Percentiles rank a stretch among this genome's conserved stretches.
These are phyloP conservation scores for Trametes versicolor DNA, from an alignment of 1,284 basidiomycete genomes.

Conservation along the genomic window DNA sequence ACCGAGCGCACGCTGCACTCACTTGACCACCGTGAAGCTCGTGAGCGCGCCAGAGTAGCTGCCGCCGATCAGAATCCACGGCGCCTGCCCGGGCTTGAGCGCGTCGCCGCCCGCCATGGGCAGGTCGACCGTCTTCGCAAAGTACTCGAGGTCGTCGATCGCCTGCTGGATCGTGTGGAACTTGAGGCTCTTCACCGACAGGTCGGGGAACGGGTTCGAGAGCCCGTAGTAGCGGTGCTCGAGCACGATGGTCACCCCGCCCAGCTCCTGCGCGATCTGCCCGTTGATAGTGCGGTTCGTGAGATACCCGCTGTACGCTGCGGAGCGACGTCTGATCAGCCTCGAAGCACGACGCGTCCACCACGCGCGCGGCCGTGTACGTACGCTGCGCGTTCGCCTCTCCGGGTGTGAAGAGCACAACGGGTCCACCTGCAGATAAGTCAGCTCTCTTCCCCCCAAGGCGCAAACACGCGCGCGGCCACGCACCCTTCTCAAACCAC, in stretches of 20 bases:
- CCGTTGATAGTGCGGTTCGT: conserved; percentile 74
- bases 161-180: conserved; percentile 77
- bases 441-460: not conserved
- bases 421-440: conserved; percentile 62
- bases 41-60: conserved; percentile 77
- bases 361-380: conserved; percentile 16
- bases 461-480: not conserved
- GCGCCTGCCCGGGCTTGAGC: conserved; percentile 64
- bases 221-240: conserved; percentile 64
- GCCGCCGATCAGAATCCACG: conserved; percentile 78
- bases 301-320: conserved; percentile 59
- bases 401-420: conserved; percentile 66
- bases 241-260: conserved; percentile 69
- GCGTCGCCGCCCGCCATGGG: conserved; percentile 72
- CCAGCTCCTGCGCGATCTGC: conserved; percentile 71
- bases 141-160: conserved; percentile 76
- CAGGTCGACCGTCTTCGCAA: conserved; percentile 70
- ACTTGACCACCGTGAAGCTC: conserved; percentile 80
- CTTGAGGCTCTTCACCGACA: conserved; percentile 65
- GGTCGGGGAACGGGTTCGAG: conserved; percentile 67
- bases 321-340: conserved; percentile 9
- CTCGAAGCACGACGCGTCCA: not conserved
- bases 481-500: conserved; percentile 63
- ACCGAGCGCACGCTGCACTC: conserved; percentile 35
- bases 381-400: conserved; percentile 56